Percentiles rank a stretch among this genome's conserved stretches.
phyloP scores from a whole-genome alignment of 2,329 filamentous ascomycete genomes.

The Clarireedia sp. region DNA sequence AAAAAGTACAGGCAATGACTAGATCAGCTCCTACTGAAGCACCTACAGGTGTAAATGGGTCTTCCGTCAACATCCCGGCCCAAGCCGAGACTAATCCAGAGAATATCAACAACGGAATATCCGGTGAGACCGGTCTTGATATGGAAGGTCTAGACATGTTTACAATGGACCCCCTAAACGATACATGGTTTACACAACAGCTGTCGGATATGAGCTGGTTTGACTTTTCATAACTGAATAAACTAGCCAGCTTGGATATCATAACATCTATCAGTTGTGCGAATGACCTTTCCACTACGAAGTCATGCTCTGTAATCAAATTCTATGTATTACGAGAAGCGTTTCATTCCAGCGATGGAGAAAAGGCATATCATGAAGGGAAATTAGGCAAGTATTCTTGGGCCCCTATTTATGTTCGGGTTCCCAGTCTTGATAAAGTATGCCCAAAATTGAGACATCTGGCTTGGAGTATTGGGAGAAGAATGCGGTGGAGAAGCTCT shows the following conservation, averaged over 20 bases:
- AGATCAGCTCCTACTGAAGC: no score
- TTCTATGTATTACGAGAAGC: no score
- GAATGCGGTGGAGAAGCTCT: no score
- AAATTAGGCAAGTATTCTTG: no score
- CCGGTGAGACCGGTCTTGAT: not conserved
- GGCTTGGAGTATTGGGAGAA: not conserved
- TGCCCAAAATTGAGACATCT: conserved; percentile 60
- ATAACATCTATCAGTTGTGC: no score
- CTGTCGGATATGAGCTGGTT: conserved; percentile 5
- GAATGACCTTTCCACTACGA: no score
- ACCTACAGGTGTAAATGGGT: no score
- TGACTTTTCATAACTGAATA: not conserved
- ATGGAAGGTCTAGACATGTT: conserved; percentile 1
- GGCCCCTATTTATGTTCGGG: not conserved
- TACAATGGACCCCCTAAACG: conserved; percentile 4
- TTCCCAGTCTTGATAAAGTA: conserved; percentile 49
- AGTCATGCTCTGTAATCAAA: no score
- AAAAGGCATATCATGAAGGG: no score
- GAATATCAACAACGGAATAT: not conserved
- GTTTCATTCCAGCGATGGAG: no score
- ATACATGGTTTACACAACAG: conserved; percentile 8
- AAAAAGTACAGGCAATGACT: not conserved
- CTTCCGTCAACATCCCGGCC: not conserved
- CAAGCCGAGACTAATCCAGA: not conserved
- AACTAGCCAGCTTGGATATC: no score